Base-by-base conservation (phyloP, 208 protist genomes). In the Wallacemonas sp. region DNA sequence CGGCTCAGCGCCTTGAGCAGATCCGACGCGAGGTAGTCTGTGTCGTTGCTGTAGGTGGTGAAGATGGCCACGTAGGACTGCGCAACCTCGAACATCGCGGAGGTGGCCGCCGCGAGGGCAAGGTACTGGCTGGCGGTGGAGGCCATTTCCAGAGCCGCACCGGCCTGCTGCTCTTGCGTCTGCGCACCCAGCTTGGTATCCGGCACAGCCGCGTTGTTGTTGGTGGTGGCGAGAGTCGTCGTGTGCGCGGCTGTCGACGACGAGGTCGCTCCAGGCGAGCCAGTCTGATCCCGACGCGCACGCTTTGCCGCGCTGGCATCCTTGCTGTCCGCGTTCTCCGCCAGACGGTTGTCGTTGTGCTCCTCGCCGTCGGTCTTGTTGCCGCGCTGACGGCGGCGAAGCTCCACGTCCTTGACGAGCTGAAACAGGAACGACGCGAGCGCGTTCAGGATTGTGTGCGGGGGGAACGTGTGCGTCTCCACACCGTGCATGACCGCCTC, bases 1-100 rank as follows among this genome's bases (percentile, higher is more conserved):
- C 75, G 77, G 22, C 79, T 75, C 20, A 95, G 63, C 22, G 81
- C 57, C 16, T 77, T 80, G 20, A 95, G 66, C 11, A 93, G 57
- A 50, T 93, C 86, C 7, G 70, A 71, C n/a, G 79, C 78, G 33
- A 95, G 25, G 36, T 79, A 89, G 62, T 95, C 89, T 33, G 84
- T 64, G 50, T 95, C 89, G 59, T 74, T 79, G 74, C 86, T 92
- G 77, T 81, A 80, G 23, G 70, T 70, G 23, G 86, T 91, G 75
- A 90, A 95, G 46, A 92, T 69, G 61, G 84, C 65, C 0, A 92
- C 67, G 70, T 86, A 77, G 32, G 75, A 70, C 12, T 74, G 74
- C 11, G 86, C 70, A 0, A 85, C 71, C 31, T 87, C 71, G 42
- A 95, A 89, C 28, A 95, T 48, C 22, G 67, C 73, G 0, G 84